Conservation (phyloP, 2,329 filamentous ascomycete genomes). For the Venturia aucupariae region DNA sequence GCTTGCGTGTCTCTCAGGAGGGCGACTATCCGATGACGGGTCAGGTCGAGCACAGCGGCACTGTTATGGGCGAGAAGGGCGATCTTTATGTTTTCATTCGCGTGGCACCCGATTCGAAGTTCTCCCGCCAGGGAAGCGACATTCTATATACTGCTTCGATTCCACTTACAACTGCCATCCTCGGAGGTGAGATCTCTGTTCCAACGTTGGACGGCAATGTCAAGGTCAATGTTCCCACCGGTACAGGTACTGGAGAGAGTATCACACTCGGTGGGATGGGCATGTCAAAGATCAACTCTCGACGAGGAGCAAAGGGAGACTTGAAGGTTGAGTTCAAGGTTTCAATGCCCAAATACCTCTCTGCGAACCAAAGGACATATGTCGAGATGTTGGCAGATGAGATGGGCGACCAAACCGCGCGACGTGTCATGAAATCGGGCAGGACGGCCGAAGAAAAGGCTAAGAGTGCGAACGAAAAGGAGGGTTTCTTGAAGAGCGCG, state of each 20-base stretch:
- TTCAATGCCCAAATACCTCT: slow-evolving; percentile 88
- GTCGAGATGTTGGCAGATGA: slow-evolving; percentile 95
- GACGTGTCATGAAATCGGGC: slow-evolving; percentile 78
- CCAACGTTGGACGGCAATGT: slow-evolving; percentile 87
- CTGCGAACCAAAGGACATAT: slow-evolving; percentile 81
- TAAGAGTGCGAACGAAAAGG: slow-evolving; percentile 47
- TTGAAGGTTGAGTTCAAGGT: slow-evolving; percentile 92
- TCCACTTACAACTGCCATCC: slow-evolving; percentile 82
- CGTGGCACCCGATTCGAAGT: slow-evolving; percentile 83
- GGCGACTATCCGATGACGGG: slow-evolving; percentile 80
- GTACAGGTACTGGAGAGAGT: slow-evolving; percentile 85
- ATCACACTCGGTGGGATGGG: slow-evolving; percentile 85
- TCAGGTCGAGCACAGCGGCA: slow-evolving; percentile 43
- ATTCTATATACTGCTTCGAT: slow-evolving; percentile 88
- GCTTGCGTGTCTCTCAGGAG: slow-evolving; percentile 72
- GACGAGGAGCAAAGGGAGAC: slow-evolving; percentile 65
- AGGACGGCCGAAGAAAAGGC: slow-evolving; percentile 33
- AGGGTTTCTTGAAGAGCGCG: slow-evolving; percentile 84
- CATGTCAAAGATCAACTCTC: slow-evolving; percentile 70
- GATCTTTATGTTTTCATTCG: slow-evolving; percentile 88
- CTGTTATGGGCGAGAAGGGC: slow-evolving; percentile 43
- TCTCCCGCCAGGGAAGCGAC: slow-evolving; percentile 78
- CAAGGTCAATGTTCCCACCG: slow-evolving; percentile 82
- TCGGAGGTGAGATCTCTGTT: slow-evolving; percentile 82
- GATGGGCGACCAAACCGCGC: slow-evolving; percentile 85